A percentile compares a stretch with the other conserved stretches of the same genome.
These are phyloP conservation scores for Eucalyptus cladocalyx DNA, from an alignment of 345 rosid species.

Conservation along the genomic window DNA sequence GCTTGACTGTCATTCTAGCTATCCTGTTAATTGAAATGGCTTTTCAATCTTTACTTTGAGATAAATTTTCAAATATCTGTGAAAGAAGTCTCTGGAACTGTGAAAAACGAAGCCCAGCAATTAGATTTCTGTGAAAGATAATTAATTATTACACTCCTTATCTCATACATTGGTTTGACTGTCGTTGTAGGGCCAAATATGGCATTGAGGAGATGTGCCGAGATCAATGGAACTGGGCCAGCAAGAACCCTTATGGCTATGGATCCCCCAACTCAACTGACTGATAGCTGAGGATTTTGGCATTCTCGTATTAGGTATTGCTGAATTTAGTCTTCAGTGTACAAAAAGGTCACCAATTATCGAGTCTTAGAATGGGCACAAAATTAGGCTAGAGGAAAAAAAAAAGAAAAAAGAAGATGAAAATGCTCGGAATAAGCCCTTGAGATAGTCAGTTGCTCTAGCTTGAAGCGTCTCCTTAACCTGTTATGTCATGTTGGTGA, in stretches of 20 bases:
- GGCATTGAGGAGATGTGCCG: slow-evolving; percentile 91
- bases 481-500: neutral
- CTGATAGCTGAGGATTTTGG: neutral
- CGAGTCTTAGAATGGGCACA: neutral
- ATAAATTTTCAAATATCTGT: neutral
- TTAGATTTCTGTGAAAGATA: neutral
- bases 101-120: neutral
- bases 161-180: neutral
- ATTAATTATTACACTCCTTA: neutral
- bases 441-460: neutral
- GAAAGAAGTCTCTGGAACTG: neutral
- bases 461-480: neutral
- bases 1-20: neutral
- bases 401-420: neutral
- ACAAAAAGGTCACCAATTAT: neutral
- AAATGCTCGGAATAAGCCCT: neutral
- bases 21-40: neutral
- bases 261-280: slow-evolving; percentile 26
- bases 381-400: neutral
- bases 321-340: neutral
- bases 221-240: slow-evolving; percentile 95
- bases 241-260: slow-evolving; percentile 89
- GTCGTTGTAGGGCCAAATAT: slow-evolving; percentile 57
- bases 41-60: neutral
- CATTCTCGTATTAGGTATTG: neutral